Conservation (phyloP, 2,329 filamentous ascomycete genomes). For the Aspergillus pseudonomiae region DNA sequence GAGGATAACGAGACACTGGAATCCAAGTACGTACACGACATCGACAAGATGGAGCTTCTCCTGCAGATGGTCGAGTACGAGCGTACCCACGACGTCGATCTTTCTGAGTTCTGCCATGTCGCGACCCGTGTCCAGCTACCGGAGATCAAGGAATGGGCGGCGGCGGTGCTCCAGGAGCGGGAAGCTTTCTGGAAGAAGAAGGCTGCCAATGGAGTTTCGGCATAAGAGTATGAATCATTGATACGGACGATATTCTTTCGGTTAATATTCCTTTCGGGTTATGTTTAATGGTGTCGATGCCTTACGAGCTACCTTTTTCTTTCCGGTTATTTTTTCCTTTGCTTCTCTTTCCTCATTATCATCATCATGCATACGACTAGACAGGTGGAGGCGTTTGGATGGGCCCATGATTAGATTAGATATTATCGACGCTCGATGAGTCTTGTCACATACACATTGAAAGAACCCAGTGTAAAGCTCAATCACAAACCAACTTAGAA, state of each 20-base stretch:
- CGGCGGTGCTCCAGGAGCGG: conserved; percentile 75
- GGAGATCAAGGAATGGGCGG: conserved; percentile 80
- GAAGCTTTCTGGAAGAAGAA: conserved; percentile 67
- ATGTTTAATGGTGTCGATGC: conserved; percentile 18
- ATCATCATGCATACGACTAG: conserved; percentile 4
- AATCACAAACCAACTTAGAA: not conserved
- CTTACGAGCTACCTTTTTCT: conserved; percentile 5
- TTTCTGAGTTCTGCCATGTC: conserved; percentile 86
- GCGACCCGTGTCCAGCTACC: conserved; percentile 70
- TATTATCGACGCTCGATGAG: conserved; percentile 2
- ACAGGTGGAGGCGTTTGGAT: conserved; percentile 10
- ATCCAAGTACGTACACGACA: conserved; percentile 88
- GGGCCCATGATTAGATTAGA: conserved; percentile 11
- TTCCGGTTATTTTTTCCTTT: conserved; percentile 6
- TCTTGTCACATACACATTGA: conserved; percentile 8
- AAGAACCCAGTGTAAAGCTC: conserved; percentile 1
- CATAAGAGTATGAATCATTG: conserved; percentile 3
- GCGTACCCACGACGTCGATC: conserved; percentile 69
- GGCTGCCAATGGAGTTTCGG: conserved; percentile 11
- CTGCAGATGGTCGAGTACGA: conserved; percentile 98
- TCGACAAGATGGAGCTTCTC: conserved; percentile 95
- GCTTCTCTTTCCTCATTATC: not conserved
- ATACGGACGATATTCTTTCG: not conserved
- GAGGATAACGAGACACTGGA: conserved; percentile 84
- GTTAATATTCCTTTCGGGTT: conserved; percentile 8